Evolutionary conservation across 169 alveolate species (phyloP).

Genomic region (Babesia bovis): DNA sequence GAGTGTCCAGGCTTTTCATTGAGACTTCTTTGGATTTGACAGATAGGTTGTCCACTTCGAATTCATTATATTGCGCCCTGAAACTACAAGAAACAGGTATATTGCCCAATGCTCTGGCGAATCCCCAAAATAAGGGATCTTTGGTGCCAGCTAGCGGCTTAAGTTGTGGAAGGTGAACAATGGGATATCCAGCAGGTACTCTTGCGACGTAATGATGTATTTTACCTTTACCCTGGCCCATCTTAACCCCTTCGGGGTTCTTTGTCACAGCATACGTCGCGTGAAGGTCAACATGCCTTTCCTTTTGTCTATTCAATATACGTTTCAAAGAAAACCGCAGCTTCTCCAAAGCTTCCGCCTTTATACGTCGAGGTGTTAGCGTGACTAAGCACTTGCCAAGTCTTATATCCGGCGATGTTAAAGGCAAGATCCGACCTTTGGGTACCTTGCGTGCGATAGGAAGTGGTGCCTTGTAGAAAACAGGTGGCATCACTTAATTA

Average conservation of each 20-base stretch:
- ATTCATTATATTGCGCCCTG: constrained; percentile 57
- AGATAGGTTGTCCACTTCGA: constrained; percentile 24
- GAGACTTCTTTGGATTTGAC: background rate
- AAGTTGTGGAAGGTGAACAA: constrained; percentile 59
- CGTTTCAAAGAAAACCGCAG: constrained; percentile 72
- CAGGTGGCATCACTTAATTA: constrained; percentile 70
- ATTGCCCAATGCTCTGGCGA: constrained; percentile 46
- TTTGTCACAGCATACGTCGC: constrained; percentile 81
- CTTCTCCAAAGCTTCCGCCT: constrained; percentile 72
- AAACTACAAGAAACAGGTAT: constrained; percentile 53
- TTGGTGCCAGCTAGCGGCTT: constrained; percentile 49
- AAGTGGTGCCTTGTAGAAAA: constrained; percentile 72
- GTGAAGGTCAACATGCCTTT: constrained; percentile 70
- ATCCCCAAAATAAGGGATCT: constrained; percentile 45
- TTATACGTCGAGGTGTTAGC: constrained; percentile 76
- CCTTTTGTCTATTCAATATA: constrained; percentile 69
- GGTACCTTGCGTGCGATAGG: constrained; percentile 77
- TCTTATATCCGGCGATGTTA: constrained; percentile 67
- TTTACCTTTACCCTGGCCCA: constrained; percentile 81
- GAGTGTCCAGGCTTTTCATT: background rate
- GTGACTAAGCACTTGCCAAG: constrained; percentile 75
- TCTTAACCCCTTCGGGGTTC: constrained; percentile 81
- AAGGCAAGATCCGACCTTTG: constrained; percentile 75
- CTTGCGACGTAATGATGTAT: constrained; percentile 79
- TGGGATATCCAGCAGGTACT: constrained; percentile 76